A percentile compares a stretch with the other conserved stretches of the same genome.
phyloP scores from a whole-genome alignment of 306 rosid species.

The Datisca glomerata region DNA sequence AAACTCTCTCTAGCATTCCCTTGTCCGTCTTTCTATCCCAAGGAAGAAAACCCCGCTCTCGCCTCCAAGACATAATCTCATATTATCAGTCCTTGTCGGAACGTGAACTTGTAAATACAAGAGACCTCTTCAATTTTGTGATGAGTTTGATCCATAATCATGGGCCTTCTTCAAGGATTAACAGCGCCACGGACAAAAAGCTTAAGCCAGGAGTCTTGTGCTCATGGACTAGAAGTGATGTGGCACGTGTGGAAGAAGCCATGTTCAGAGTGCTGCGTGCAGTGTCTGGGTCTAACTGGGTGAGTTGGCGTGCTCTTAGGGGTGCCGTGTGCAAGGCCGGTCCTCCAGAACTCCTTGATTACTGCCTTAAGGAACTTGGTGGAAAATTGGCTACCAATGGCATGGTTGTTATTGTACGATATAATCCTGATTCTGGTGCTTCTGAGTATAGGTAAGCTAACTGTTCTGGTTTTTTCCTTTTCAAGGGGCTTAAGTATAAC shows the following conservation, averaged over 20 bases:
- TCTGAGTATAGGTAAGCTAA: slow-evolving; percentile 53
- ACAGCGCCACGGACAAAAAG: slow-evolving; percentile 39
- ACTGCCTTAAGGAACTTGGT: slow-evolving; percentile 66
- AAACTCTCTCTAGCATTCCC: slow-evolving; percentile 54
- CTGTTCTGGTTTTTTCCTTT: slow-evolving; percentile 1
- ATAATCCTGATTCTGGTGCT: slow-evolving; percentile 59
- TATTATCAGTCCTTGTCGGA: slow-evolving; percentile 65
- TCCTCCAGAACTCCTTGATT: slow-evolving; percentile 68
- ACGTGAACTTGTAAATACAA: slow-evolving; percentile 44
- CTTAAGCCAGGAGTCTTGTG: slow-evolving; percentile 28
- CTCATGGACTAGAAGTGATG: slow-evolving; percentile 51
- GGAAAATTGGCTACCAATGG: slow-evolving; percentile 65
- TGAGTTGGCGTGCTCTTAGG: slow-evolving; percentile 57
- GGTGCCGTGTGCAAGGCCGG: slow-evolving; percentile 79
- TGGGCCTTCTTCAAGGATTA: slow-evolving; percentile 33
- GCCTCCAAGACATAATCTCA: slow-evolving; percentile 40
- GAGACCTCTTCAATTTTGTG: slow-evolving; percentile 65
- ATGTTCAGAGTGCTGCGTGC: slow-evolving; percentile 84
- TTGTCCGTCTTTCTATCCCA: slow-evolving; percentile 43
- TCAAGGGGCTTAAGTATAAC: too few species aligned
- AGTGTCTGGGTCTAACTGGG: slow-evolving; percentile 88
- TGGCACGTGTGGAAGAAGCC: slow-evolving; percentile 61
- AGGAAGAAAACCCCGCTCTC: slow-evolving; percentile 33
- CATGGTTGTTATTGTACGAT: slow-evolving; percentile 52
- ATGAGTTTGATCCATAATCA: slow-evolving; percentile 47